Percentiles rank a stretch among this genome's conserved stretches.
These are phyloP conservation scores for Talaromyces sp. DNA, from an alignment of 2,329 filamentous ascomycete species.

Conservation along the genomic window DNA sequence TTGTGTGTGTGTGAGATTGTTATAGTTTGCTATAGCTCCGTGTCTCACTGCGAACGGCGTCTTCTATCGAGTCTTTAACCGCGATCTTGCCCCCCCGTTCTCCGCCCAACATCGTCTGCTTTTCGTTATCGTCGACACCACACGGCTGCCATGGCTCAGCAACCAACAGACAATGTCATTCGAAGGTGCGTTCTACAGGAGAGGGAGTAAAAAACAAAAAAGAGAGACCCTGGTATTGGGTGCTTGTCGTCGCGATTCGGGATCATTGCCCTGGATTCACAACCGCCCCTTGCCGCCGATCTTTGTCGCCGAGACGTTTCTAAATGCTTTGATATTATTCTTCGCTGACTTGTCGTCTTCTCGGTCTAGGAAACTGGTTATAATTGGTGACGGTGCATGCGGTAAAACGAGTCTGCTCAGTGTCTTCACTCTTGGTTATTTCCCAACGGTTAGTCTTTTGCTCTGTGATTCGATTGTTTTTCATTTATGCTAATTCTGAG, in stretches of 20 bases:
- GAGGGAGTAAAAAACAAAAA: not conserved
- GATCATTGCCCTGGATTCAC: not conserved
- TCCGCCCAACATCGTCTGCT: not conserved
- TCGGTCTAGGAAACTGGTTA: conserved; percentile 76
- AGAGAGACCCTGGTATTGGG: not conserved
- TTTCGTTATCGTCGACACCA: not conserved
- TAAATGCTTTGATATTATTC: not conserved
- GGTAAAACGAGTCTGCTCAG: conserved; percentile 96
- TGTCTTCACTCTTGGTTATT: conserved; percentile 96
- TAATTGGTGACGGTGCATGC: conserved; percentile 95
- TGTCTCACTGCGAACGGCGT: not conserved
- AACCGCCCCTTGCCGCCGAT: not conserved
- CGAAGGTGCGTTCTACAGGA: conserved; percentile 49
- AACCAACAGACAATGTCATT: conserved; percentile 39
- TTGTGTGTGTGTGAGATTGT: no score
- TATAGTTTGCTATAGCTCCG: not conserved
- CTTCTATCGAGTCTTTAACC: not conserved
- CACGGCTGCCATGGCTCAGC: conserved; percentile 30
- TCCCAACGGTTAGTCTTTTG: conserved; percentile 73
- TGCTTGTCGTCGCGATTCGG: not conserved
- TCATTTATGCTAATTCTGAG: conserved; percentile 5
- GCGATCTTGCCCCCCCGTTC: not conserved
- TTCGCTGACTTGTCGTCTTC: conserved; percentile 12
- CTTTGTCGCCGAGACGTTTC: not conserved
- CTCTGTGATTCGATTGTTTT: not conserved